A percentile compares a stretch with the other conserved stretches of the same genome.
Evolutionary conservation across 129 eudicot species (phyloP).

Genomic region (Arctium lappa): DNA sequence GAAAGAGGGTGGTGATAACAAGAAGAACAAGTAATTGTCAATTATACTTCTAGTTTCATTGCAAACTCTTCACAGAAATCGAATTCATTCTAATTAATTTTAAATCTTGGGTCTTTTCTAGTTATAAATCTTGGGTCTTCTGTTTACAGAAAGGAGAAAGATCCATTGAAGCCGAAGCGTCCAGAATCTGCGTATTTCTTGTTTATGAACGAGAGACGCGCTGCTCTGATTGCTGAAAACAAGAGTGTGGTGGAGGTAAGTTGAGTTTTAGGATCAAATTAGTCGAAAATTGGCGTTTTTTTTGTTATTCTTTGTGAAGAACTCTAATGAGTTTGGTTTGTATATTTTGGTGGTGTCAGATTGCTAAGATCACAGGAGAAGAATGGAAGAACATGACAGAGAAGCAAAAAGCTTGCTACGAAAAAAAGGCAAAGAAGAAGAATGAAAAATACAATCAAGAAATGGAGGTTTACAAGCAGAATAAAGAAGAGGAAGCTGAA

Average conservation of each 20-base stretch:
- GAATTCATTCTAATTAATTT: background rate
- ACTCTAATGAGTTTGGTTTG: background rate
- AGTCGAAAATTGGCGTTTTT: background rate
- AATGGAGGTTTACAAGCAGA: slow-evolving; percentile 82
- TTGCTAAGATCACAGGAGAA: slow-evolving; percentile 76
- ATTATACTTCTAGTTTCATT: background rate
- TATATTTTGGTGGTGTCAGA: slow-evolving; percentile 31
- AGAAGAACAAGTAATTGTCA: slow-evolving; percentile 64
- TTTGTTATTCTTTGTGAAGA: background rate
- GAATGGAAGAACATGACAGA: slow-evolving; percentile 95
- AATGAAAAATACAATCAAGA: slow-evolving; percentile 63
- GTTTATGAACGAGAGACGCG: slow-evolving; percentile 66
- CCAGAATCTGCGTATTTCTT: slow-evolving; percentile 82
- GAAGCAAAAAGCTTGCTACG: slow-evolving; percentile 57
- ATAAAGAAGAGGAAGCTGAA: slow-evolving; percentile 78
- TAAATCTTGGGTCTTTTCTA: background rate
- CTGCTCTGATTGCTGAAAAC: slow-evolving; percentile 58
- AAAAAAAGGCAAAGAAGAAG: slow-evolving; percentile 60
- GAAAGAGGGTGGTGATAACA: slow-evolving; percentile 44
- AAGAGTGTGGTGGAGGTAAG: slow-evolving; percentile 65
- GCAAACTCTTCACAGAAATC: background rate
- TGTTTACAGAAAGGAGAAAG: slow-evolving; percentile 73
- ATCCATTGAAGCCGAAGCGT: slow-evolving; percentile 91
- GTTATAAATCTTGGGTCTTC: background rate
- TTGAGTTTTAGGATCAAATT: background rate